A percentile compares a stretch with the other conserved stretches of the same genome.
Evolutionary conservation across 75 land plant species (phyloP).

Genomic region (Pseudotsuga menziesii): DNA sequence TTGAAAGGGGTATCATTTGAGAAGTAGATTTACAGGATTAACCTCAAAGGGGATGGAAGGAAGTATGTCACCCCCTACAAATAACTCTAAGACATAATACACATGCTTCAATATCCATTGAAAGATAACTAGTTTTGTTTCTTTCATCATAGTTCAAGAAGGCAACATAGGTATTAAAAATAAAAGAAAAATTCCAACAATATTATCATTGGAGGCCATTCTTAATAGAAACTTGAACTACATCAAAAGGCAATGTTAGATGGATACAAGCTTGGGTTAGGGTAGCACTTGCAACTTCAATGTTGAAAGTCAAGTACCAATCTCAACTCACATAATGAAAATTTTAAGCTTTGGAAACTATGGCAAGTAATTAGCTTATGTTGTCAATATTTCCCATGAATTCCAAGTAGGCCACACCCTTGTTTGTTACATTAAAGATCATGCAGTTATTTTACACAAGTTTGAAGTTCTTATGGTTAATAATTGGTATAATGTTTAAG

Average conservation of each 20-base stretch:
- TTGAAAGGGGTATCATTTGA: too few relatives aligned
- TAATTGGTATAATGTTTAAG: constrained; percentile 49
- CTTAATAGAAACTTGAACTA: constrained; percentile 87
- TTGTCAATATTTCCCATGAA: constrained; percentile 66
- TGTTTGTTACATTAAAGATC: constrained; percentile 43
- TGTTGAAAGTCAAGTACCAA: background rate
- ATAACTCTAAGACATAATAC: background rate
- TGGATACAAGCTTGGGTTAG: background rate
- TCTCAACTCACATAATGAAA: background rate
- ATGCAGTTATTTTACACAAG: constrained; percentile 49
- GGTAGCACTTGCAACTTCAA: background rate
- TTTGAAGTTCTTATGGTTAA: constrained; percentile 46
- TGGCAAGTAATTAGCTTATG: constrained; percentile 44
- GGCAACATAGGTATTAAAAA: background rate
- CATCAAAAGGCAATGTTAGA: constrained; percentile 4
- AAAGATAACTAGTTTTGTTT: background rate
- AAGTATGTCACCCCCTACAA: too few relatives aligned
- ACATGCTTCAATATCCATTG: background rate
- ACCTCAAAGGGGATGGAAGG: background rate
- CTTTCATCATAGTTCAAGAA: background rate
- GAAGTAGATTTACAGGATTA: background rate
- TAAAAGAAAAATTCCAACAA: constrained; percentile 57
- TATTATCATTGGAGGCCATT: constrained; percentile 54
- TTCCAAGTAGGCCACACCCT: constrained; percentile 30
- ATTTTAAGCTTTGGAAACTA: background rate